These are phyloP conservation scores for Aspergillus sclerotioniger DNA, from an alignment of 495 filamentous ascomycete genomes.

Conservation along the genomic window DNA sequence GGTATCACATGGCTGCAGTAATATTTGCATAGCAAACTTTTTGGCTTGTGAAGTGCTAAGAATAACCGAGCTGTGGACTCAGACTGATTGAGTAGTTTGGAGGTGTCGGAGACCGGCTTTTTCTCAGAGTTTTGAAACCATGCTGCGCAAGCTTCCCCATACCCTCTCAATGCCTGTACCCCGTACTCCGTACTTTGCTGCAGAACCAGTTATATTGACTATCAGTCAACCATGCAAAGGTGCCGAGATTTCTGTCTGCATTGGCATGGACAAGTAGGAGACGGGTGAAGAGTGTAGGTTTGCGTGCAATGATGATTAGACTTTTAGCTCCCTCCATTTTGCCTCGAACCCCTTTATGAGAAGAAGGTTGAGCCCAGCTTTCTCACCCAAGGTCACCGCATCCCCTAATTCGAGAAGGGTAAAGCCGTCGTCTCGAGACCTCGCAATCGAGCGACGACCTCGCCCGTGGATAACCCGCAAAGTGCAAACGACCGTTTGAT, in stretches of 20 bases:
- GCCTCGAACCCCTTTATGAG: background rate
- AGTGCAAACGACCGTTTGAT: background rate
- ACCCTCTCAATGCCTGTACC: too few relatives aligned
- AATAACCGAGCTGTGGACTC: constrained; percentile 2
- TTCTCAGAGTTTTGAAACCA: too few relatives aligned
- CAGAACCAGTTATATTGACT: too few relatives aligned
- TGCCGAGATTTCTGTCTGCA: too few relatives aligned
- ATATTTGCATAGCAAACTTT: background rate
- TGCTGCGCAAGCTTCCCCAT: too few relatives aligned
- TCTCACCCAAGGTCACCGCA: background rate
- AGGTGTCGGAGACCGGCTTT: background rate
- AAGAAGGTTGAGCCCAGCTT: background rate
- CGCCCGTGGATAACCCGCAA: background rate
- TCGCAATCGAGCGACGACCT: background rate
- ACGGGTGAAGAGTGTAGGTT: background rate
- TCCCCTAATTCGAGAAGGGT: constrained; percentile 1
- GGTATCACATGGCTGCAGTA: constrained; percentile 9
- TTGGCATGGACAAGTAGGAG: background rate
- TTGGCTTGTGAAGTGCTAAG: background rate
- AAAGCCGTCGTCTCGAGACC: constrained; percentile 1
- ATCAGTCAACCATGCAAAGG: too few relatives aligned
- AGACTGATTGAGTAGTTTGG: background rate
- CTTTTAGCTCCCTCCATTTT: background rate
- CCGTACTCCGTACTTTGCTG: too few relatives aligned
- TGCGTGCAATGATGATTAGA: background rate